Conservation (phyloP, 2,329 filamentous ascomycete genomes). For the Chalara sp. region DNA sequence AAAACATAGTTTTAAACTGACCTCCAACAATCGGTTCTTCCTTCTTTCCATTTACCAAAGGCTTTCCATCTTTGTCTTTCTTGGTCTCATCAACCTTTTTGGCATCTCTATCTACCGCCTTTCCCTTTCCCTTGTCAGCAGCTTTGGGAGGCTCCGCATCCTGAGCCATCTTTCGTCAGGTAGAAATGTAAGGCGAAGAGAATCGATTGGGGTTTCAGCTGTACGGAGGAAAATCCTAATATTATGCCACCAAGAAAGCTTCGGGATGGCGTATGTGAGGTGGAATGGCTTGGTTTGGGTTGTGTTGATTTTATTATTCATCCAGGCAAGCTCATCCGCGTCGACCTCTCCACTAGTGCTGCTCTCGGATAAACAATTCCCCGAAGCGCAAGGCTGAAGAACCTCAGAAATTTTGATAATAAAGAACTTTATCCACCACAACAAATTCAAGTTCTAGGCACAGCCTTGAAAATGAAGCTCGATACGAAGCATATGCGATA, state of each 20-base stretch:
- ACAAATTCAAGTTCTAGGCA: conserved; percentile 5
- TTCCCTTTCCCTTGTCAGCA: conserved; percentile 94
- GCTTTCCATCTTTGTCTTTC: conserved; percentile 65
- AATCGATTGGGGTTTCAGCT: too few species aligned
- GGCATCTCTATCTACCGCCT: conserved; percentile 62
- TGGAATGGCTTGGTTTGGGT: background rate
- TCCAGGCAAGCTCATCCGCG: background rate
- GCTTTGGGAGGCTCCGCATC: conserved; percentile 80
- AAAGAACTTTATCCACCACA: too few species aligned
- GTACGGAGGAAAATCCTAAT: too few species aligned
- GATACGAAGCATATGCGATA: conserved; percentile 92
- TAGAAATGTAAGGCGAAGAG: too few species aligned
- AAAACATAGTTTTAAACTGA: conserved; percentile 18
- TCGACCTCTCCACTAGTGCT: background rate
- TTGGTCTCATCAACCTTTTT: conserved; percentile 53
- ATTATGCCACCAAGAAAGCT: background rate
- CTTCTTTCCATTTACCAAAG: conserved; percentile 65
- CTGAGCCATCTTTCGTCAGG: conserved; percentile 74
- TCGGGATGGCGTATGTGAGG: background rate
- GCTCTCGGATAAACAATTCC: too few species aligned
- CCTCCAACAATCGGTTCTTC: conserved; percentile 50
- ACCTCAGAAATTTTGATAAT: too few species aligned
- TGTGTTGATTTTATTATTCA: background rate
- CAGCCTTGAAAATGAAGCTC: conserved; percentile 66
- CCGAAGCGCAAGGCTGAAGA: too few species aligned